Percentiles rank a stretch among this genome's conserved stretches.
Evolutionary conservation across 2,329 filamentous ascomycete species (phyloP).

Genomic region (Fusarium sp.): DNA sequence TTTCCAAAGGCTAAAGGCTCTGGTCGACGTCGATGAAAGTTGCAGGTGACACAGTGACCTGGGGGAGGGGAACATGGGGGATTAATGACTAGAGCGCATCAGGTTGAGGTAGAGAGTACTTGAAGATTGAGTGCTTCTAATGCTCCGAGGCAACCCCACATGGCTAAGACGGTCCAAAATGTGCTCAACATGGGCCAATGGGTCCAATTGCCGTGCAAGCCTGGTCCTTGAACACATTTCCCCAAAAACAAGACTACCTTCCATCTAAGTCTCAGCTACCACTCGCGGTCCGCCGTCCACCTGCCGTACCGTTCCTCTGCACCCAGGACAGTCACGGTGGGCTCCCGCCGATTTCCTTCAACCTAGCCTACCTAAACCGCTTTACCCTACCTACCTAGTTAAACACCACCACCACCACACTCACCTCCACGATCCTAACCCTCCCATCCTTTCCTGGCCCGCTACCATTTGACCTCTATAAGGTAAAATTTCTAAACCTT

Average conservation of each 20-base stretch:
- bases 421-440: slow-evolving; percentile 22
- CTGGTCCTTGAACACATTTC: slow-evolving; percentile 5
- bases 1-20: slow-evolving; percentile 11
- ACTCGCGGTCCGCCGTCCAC: slow-evolving; percentile 1
- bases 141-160: slow-evolving; percentile 38
- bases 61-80: slow-evolving; percentile 34
- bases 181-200: slow-evolving; percentile 1
- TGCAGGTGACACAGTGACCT: slow-evolving; percentile 40
- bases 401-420: slow-evolving; percentile 30
- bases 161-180: slow-evolving; percentile 5
- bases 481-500: slow-evolving; percentile 23
- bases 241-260: slow-evolving; percentile 26
- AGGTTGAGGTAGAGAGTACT: slow-evolving; percentile 25
- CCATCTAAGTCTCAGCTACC: slow-evolving; percentile 9
- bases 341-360: slow-evolving; percentile 22
- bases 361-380: slow-evolving; percentile 24
- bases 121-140: slow-evolving; percentile 1
- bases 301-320: slow-evolving; percentile 26
- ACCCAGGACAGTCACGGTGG: slow-evolving; percentile 22
- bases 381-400: slow-evolving; percentile 13
- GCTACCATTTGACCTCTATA: slow-evolving; percentile 28
- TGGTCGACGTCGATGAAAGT: slow-evolving; percentile 39
- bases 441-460: slow-evolving; percentile 32
- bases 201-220: slow-evolving; percentile 10
- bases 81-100: slow-evolving; percentile 11